Conservation (phyloP, 1,284 basidiomycete genomes). For the Ceratobasidium sp. region DNA sequence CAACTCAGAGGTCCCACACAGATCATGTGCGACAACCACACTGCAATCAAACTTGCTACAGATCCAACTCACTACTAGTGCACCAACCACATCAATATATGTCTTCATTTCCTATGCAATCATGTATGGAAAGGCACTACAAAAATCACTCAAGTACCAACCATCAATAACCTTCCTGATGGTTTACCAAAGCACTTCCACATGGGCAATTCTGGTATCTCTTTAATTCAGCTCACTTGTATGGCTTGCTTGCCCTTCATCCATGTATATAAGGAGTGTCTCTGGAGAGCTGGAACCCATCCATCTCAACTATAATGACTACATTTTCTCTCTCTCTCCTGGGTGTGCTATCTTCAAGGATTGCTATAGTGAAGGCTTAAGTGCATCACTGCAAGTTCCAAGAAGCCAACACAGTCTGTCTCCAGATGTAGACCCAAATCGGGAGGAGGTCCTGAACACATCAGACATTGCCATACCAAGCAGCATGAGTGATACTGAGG, state of each 20-base stretch:
- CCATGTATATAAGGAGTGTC: constrained; percentile 52
- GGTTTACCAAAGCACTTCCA: constrained; percentile 50
- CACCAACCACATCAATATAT: constrained; percentile 53
- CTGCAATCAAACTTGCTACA: constrained; percentile 49
- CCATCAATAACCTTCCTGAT: constrained; percentile 48
- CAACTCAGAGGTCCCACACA: constrained; percentile 42
- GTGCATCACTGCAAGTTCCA: too few species aligned
- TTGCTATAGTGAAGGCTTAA: too few species aligned
- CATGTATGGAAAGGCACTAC: constrained; percentile 43
- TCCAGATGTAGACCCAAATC: constrained; percentile 56
- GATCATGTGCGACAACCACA: constrained; percentile 52
- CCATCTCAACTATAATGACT: not conserved
- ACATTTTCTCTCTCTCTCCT: too few species aligned
- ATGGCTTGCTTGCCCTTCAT: too few species aligned
- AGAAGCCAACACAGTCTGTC: constrained; percentile 54
- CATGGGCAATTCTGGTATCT: not conserved
- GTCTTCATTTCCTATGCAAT: constrained; percentile 51
- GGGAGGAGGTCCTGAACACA: constrained; percentile 53
- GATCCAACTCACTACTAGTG: constrained; percentile 49
- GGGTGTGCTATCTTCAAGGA: too few species aligned
- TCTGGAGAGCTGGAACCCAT: constrained; percentile 49
- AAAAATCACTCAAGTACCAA: constrained; percentile 47
- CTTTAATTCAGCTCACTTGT: not conserved
- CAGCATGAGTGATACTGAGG: constrained; percentile 53
- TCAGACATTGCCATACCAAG: constrained; percentile 57